A percentile compares a stretch with the other conserved stretches of the same genome.
phyloP scores from a whole-genome alignment of 495 filamentous ascomycete genomes.

The Xylaria flabelliformis region DNA sequence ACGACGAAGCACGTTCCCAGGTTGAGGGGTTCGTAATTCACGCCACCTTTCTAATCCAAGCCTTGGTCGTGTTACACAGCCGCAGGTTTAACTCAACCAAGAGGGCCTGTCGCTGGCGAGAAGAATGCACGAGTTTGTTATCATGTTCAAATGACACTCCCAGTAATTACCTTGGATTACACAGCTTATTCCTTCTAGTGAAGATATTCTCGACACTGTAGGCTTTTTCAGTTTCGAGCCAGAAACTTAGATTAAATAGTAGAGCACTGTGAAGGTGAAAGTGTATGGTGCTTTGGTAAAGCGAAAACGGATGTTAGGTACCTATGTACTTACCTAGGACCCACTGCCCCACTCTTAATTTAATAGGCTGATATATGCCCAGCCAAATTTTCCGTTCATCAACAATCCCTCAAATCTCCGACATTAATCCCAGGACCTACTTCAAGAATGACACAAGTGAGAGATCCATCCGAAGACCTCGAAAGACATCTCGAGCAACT shows the following conservation, averaged over 20 bases:
- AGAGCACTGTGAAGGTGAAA: no score
- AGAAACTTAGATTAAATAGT: no score
- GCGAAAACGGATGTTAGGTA: neutral
- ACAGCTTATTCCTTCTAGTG: neutral
- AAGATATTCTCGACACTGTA: neutral
- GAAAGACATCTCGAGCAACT: conserved; percentile 78
- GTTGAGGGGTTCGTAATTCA: neutral
- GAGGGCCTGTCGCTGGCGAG: neutral
- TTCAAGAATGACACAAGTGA: conserved; percentile 33
- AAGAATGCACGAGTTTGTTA: neutral
- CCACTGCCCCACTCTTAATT: neutral
- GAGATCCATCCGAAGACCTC: conserved; percentile 61
- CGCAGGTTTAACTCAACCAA: neutral
- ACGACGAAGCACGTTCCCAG: neutral
- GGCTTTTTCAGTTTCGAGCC: neutral
- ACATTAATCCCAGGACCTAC: neutral
- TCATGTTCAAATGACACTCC: neutral
- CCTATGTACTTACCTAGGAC: no score
- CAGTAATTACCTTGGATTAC: neutral
- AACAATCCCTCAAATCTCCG: conserved; percentile 6
- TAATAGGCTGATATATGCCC: neutral
- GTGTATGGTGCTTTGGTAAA: no score
- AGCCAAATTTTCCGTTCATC: conserved; percentile 16
- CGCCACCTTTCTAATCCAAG: neutral
- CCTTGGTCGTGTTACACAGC: neutral